Evolutionary conservation across 345 rosid genomes (phyloP), one percentile per base, ranked within the genome.

Genomic region (Pistacia integerrima): DNA sequence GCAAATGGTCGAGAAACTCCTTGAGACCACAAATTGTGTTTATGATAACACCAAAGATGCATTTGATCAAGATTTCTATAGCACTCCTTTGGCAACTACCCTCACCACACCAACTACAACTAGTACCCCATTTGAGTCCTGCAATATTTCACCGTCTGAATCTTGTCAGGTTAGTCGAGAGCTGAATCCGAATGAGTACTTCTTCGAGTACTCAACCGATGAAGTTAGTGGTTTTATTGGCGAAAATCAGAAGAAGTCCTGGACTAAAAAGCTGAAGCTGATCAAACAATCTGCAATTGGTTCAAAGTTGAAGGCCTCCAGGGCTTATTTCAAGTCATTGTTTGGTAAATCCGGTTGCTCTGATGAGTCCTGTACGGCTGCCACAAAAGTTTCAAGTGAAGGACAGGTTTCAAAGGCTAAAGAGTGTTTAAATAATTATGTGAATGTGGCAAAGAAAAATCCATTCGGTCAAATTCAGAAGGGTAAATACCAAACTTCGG

Each of bases 121-220:
- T 33, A 86, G 87, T 75, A 96, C 97, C 17, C 98, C 99, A 8
- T 96, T 87, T 69, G 91, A 92, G 77, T 95, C 97, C 67, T 95
- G 96, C 89, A 93, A 86, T 25, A 83, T 85, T 66, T 91, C 99
- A 10, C 98, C 98, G 33, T 82, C 80, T 11, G 91, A 88, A 61
- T 95, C 98, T 14, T 90, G 93, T 59, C 87, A 77, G 44, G 96
- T 83, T 69, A 93, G 99, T 66, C 67, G 85, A 73, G 99, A 92
- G 83, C 87, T 93, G 75, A 90, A 86, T 76, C 91, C 88, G 0
- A 83, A 88, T 56, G 97, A 85, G 76, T 89, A 82, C 63, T 80
- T 88, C 51, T 72, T 75, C 0, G 85, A 84, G 13, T 84, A 81
- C 76, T 76, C 85, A 10, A 55, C 85, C 67, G 46, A 41, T 5